Base-by-base conservation (phyloP, 768 basidiomycete genomes). In the Naganishia friedmannii region DNA sequence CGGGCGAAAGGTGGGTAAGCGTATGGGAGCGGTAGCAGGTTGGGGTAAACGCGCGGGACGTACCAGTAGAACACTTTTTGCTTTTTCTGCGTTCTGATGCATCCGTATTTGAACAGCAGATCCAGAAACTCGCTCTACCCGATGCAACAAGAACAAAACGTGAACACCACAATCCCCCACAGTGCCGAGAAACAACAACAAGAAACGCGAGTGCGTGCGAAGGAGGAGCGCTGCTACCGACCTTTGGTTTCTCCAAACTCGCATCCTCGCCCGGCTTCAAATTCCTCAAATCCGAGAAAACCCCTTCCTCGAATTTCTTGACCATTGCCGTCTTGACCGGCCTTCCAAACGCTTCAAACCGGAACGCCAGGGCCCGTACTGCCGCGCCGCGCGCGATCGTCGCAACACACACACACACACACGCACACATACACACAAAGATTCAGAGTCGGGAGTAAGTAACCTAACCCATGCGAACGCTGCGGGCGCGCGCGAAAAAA, bases 1-100 rank as follows among this genome's bases (percentile, higher is more conserved):
- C 12, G 34, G n/a, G n/a, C n/a, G n/a, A n/a, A n/a, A n/a, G n/a
- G n/a, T n/a, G n/a, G n/a, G n/a, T n/a, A n/a, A n/a, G n/a, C n/a
- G n/a, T n/a, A n/a, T n/a, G n/a, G n/a, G n/a, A n/a, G n/a, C n/a
- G n/a, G n/a, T n/a, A n/a, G n/a, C n/a, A n/a, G n/a, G n/a, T n/a
- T n/a, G n/a, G n/a, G n/a, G n/a, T n/a, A n/a, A n/a, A 21, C 6
- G 19, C 0, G 29, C 12, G 1, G 4, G 0, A 83, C 88, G 67
- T 74, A 91, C 93, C 94, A 97, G 80, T 91, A 96, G 78, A 96
- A 97, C n/a, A 97, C 94, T 81, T 97, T 93, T 83, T 95, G 94
- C 83, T 96, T 97, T 86, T 96, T 97, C 80, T 97, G 94, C 0
- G 94, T 97, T 46, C 94, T 88, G 74, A 97, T 96, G 79, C 93